A percentile compares a stretch with the other conserved stretches of the same genome.
phyloP scores from a whole-genome alignment of 2,329 filamentous ascomycete genomes.

The Talaromyces sp. region DNA sequence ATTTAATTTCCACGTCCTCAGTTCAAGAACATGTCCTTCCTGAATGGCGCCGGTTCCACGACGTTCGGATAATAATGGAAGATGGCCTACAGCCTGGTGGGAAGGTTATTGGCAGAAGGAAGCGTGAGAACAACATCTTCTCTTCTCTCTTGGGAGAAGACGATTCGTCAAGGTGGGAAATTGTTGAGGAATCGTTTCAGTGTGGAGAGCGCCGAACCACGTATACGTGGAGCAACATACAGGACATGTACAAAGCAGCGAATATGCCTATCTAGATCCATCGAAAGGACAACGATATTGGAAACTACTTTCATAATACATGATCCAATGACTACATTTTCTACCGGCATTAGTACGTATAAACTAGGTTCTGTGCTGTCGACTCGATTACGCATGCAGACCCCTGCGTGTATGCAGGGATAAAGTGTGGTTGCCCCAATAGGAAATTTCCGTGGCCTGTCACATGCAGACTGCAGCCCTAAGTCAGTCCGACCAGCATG shows the following conservation, averaged over 20 bases:
- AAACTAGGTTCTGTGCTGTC: neutral
- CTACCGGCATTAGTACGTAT: neutral
- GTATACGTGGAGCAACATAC: slow-evolving; percentile 8
- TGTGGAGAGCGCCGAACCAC: slow-evolving; percentile 8
- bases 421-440: neutral
- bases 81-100: slow-evolving; percentile 12
- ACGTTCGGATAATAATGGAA: slow-evolving; percentile 12
- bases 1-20: neutral
- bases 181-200: slow-evolving; percentile 10
- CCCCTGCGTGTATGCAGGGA: neutral
- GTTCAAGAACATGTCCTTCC: neutral
- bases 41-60: slow-evolving; percentile 10
- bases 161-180: neutral
- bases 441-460: neutral
- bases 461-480: neutral
- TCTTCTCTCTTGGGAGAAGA: neutral
- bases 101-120: slow-evolving; percentile 5
- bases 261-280: neutral
- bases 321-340: neutral
- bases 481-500: neutral
- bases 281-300: neutral
- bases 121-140: neutral
- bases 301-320: neutral
- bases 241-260: slow-evolving; percentile 4
- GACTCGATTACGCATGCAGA: neutral